Evolutionary conservation across 192 early-diverging fungal species (phyloP).

Genomic region (Dispira simplex): DNA sequence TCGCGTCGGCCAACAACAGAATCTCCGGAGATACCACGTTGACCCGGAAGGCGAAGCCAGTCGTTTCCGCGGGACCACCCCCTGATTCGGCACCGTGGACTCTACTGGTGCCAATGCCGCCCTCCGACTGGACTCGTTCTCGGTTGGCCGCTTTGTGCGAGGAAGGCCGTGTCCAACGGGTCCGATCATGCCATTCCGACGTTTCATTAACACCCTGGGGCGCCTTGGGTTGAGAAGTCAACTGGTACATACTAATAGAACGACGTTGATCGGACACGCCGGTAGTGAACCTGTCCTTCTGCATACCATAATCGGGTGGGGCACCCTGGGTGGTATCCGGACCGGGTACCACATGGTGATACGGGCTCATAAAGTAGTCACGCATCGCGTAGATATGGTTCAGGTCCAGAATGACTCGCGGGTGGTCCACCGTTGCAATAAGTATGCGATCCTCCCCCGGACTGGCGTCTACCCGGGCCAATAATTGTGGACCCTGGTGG

Average conservation of each 20-base stretch:
- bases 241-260: neutral
- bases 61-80: constrained; percentile 8
- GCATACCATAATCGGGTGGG: neutral
- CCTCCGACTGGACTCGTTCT: too few species aligned
- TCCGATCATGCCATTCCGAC: neutral
- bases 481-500: constrained; percentile 43
- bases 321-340: neutral
- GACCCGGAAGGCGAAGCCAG: constrained; percentile 52
- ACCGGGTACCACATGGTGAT: constrained; percentile 13
- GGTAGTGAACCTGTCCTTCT: too few species aligned
- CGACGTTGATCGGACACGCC: neutral
- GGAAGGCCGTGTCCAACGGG: neutral
- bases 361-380: constrained; percentile 58
- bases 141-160: neutral
- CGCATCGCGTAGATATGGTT: constrained; percentile 72
- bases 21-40: constrained; percentile 71
- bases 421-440: constrained; percentile 62
- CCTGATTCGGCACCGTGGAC: neutral
- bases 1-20: constrained; percentile 66
- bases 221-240: neutral
- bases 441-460: constrained; percentile 33
- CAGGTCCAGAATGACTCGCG: constrained; percentile 69
- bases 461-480: constrained; percentile 26
- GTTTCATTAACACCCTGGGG: too few species aligned
- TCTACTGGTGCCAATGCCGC: neutral